Evolutionary conservation across 495 filamentous ascomycete species (phyloP).

Genomic region (Neurospora sp.): DNA sequence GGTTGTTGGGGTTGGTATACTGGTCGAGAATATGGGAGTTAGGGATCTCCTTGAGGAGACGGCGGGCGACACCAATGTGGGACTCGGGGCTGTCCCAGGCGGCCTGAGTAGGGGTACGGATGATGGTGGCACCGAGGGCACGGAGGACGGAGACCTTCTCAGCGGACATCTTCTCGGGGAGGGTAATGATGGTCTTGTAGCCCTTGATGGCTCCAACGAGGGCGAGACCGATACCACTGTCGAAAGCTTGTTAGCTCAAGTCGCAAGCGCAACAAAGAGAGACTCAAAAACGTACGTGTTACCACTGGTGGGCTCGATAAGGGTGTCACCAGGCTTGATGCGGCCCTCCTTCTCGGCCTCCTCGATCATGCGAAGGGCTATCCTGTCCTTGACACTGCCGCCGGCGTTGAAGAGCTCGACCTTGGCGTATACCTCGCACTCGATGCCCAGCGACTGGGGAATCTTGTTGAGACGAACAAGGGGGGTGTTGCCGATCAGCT

Average conservation of each 20-base stretch:
- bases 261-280: not conserved
- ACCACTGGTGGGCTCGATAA: conserved; percentile 96
- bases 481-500: conserved; percentile 85
- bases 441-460: conserved; percentile 79
- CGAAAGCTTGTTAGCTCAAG: conserved; percentile 12
- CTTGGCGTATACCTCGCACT: conserved; percentile 88
- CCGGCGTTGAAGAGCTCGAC: conserved; percentile 96
- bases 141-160: conserved; percentile 94
- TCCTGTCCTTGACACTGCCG: conserved; percentile 95
- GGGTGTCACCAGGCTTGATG: conserved; percentile 92
- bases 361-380: conserved; percentile 96
- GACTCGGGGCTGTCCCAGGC: conserved; percentile 91
- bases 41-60: conserved; percentile 88
- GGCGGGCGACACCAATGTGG: conserved; percentile 88
- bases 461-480: conserved; percentile 86
- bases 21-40: conserved; percentile 96
- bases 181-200: conserved; percentile 96
- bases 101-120: conserved; percentile 91
- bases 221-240: conserved; percentile 83
- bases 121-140: conserved; percentile 91
- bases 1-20: conserved; percentile 88
- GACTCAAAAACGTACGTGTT: conserved; percentile 59
- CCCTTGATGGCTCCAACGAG: conserved; percentile 91
- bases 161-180: conserved; percentile 98
- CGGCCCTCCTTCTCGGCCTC: conserved; percentile 82